Percentiles rank a stretch among this genome's conserved stretches.
Evolutionary conservation across 176 grass and related monocot genomes (phyloP).

Genomic region (Bonia amplexicaulis): DNA sequence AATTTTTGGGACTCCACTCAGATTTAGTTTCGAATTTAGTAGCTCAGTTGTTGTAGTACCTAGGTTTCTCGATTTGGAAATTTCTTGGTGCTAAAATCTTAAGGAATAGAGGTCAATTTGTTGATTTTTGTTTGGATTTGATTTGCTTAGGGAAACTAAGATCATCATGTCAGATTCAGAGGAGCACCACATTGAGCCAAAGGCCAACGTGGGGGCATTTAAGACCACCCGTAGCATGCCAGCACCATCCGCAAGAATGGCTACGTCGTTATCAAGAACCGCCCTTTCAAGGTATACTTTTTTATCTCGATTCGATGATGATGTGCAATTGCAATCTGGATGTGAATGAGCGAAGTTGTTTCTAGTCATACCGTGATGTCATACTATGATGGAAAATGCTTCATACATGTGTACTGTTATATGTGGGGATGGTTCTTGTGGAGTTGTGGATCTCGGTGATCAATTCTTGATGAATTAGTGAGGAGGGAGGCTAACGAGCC

Average conservation of each 20-base stretch:
- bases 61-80: no score
- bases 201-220: slow-evolving; percentile 70
- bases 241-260: no score
- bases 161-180: no score
- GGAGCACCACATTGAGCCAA: not conserved
- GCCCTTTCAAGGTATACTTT: slow-evolving; percentile 65
- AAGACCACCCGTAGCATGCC: slow-evolving; percentile 79
- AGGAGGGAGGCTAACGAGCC: no score
- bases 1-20: no score
- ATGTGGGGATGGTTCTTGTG: not conserved
- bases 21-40: no score
- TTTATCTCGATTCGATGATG: not conserved
- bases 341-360: not conserved
- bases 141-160: no score
- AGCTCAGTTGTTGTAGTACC: no score
- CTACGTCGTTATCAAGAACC: slow-evolving; percentile 28
- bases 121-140: no score
- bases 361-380: not conserved
- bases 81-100: no score
- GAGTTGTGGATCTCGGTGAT: not conserved
- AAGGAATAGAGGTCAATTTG: no score
- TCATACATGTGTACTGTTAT: not conserved
- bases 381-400: not conserved
- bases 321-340: not conserved
- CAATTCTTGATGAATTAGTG: not conserved